Evolutionary conservation across 441 rosid species (phyloP).

Genomic region (Populus hybrid): DNA sequence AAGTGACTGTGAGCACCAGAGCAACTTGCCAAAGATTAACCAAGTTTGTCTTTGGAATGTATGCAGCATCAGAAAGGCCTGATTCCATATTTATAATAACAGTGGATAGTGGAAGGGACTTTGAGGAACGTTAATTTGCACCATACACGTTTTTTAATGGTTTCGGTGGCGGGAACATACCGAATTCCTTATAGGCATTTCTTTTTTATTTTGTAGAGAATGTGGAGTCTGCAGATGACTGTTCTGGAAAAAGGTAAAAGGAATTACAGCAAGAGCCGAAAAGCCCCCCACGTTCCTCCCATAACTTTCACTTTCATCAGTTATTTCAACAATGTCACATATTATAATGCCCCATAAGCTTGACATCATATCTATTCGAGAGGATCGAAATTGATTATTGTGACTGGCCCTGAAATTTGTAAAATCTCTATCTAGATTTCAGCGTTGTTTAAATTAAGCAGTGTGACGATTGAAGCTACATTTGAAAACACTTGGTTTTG

Average conservation of each 20-base stretch:
- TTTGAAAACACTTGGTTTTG: not conserved
- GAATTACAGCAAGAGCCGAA: slow-evolving; percentile 28
- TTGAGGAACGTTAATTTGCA: slow-evolving; percentile 17
- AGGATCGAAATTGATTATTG: not conserved
- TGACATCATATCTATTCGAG: not conserved
- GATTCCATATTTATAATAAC: slow-evolving; percentile 22
- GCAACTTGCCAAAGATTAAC: slow-evolving; percentile 30
- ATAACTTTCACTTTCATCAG: slow-evolving; percentile 39
- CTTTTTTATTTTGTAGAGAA: slow-evolving; percentile 26
- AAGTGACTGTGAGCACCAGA: slow-evolving; percentile 15
- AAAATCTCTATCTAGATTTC: not conserved
- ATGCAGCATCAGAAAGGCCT: slow-evolving; percentile 29
- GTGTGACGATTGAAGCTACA: not conserved
- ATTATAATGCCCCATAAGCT: not conserved
- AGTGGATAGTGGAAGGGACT: slow-evolving; percentile 28
- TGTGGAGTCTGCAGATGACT: slow-evolving; percentile 43
- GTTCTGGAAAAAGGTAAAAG: slow-evolving; percentile 39
- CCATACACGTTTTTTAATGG: slow-evolving; percentile 12
- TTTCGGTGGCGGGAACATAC: slow-evolving; percentile 38
- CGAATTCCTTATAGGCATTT: slow-evolving; percentile 20
- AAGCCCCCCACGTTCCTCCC: slow-evolving; percentile 52
- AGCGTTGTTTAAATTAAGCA: not conserved
- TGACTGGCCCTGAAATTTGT: not conserved
- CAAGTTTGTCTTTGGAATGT: slow-evolving; percentile 27
- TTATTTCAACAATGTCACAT: slow-evolving; percentile 12